Percentiles rank a stretch among this genome's conserved stretches.
phyloP scores from a whole-genome alignment of 2,329 filamentous ascomycete species.

The Trichoderma afroharzianum region DNA sequence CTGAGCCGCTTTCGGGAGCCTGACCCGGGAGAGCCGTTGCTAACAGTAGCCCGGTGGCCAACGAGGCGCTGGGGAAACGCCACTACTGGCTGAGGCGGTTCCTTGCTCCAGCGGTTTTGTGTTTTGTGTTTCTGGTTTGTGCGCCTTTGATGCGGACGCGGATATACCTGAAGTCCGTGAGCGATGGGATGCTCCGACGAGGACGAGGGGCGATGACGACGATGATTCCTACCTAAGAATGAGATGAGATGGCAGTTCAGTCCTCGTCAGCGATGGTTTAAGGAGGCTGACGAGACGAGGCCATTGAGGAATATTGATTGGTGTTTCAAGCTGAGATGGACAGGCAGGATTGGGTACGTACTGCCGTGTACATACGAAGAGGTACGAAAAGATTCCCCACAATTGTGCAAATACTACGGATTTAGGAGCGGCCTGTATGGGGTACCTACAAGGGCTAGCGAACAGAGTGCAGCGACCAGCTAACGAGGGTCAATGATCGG shows the following conservation, averaged over 20 bases:
- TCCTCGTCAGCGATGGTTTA: not conserved
- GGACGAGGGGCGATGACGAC: not conserved
- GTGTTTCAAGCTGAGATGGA: constrained; percentile 1
- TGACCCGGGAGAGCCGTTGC: constrained; percentile 11
- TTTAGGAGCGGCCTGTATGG: not conserved
- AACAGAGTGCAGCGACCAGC: not conserved
- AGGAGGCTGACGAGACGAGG: not conserved
- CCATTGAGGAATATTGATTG: not conserved
- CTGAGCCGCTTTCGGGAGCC: constrained; percentile 16
- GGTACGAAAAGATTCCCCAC: not conserved
- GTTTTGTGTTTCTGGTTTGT: not conserved
- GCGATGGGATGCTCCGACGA: not conserved
- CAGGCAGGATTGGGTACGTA: not conserved
- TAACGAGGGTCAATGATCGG: not conserved
- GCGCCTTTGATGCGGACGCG: not conserved
- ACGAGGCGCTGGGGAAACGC: not conserved
- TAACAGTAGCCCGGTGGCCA: not conserved
- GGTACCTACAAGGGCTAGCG: not conserved
- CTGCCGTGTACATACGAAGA: not conserved
- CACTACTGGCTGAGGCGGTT: not conserved
- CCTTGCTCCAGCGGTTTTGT: not conserved
- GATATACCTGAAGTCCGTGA: not conserved
- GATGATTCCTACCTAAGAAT: not conserved
- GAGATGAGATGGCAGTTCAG: not conserved
- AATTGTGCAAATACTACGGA: not conserved